Base-by-base conservation (phyloP, 2,329 filamentous ascomycete genomes). In the Exophiala viscosa region DNA sequence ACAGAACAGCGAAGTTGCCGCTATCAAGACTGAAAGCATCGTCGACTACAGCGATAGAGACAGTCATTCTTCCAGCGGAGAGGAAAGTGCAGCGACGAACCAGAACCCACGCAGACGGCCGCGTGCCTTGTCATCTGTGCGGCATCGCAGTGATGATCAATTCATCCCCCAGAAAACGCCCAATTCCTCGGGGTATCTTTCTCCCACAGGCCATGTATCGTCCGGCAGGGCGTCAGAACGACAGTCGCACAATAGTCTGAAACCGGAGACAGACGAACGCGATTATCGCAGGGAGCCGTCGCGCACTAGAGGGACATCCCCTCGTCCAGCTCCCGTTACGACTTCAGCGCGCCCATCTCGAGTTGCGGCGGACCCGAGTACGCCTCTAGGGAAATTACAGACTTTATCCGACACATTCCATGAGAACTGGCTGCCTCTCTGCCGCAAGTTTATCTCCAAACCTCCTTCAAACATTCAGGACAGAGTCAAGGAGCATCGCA, bases 1-100 rank as follows among this genome's bases (percentile, higher is more conserved):
- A 57, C 74, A 77, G 56, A 69, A 76, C 45, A 76, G 73, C 3
- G 70, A 75, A 59, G 67, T 77, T 44, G 62, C 74, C 49, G 74
- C 70, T 47, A 73, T 76, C 35, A 69, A 76, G 23, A 72, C 71
- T 3, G 70, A 73, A 40, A 43, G 54, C 14, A n/a, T 53, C 5
- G 48, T 55, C 28, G 52, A 62, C 38, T 61, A 62, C 51, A 54
- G 49, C 34, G 57, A 59, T 42, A 48, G 54, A 42, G 53, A 60
- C 15, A 57, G 55, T 46, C 48, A 54, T 35, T 59, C 59, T 3
- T 60, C 58, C 13, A 61, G 58, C 31, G 60, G 56, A 33, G 54
- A 55, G 31, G 60, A 63, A 13, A 48, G 33, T 23, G 45, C 54
- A 13, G n/a, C 45, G 4, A 33, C 35, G 9, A 48, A 32, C 32